Evolutionary conservation across 2,329 filamentous ascomycete genomes (phyloP), one percentile per base, ranked within the genome.

Genomic region (Aureobasidium sp.): DNA sequence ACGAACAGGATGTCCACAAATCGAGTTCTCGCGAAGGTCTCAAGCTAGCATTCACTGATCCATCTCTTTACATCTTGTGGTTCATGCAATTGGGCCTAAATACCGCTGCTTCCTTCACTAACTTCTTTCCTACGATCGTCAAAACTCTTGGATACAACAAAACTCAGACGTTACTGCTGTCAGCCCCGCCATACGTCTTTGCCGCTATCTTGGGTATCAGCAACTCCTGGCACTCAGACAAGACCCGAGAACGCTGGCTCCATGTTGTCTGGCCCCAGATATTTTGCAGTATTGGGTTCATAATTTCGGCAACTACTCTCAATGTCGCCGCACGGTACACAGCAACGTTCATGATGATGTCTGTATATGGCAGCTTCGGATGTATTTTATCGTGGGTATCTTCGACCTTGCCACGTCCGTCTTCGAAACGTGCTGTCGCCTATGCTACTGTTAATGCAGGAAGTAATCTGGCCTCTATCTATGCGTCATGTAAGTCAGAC

Each of bases 51-150:
- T 74, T 87, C 23, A 76, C 36, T 8, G 55, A 58, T 13, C 55
- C 55, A 3, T 27, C 38, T 1, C 55, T 58, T 2, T 58, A 58
- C 20, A 42, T 58, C 6, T 47, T 58, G 25, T 58, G 55, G 38
- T 45, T 58, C 5, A 58, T 58, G 55, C 55, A 58, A 27, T 45
- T 45, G 16, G 18, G 25, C 10, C 29, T 45, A 11, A 27, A 45
- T 9, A 45, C 25, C n/a, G 38, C 55, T 2, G 27, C 38, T 2
- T 27, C 25, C 10, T 90, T 90, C 71, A 87, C 89, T 53, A 90
- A 90, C 72, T 90, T 90, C 78, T 91, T 91, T 76, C 89, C 89
- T 0, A 87, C 84, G 0, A 89, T 91, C 47, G 86, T 91, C 1
- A 82, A 87, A 50, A 90, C 87, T 0, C 81, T 91, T 0, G 87